Conservation (phyloP, 352 stramenopile genomes). For the Thalassiosira ordinaria region DNA sequence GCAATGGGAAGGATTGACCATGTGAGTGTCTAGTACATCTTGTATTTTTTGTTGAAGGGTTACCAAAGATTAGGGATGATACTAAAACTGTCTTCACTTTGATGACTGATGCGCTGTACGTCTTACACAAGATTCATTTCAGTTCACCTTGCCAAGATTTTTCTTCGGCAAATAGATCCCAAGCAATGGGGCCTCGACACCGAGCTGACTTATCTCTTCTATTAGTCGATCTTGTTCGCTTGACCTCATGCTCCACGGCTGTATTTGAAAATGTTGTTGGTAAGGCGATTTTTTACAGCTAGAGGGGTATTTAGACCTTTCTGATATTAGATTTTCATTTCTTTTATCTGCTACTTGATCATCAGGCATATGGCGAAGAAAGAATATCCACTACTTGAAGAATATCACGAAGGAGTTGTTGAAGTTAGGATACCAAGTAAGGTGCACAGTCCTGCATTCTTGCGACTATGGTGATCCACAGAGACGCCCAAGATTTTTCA, state of each 20-base stretch:
- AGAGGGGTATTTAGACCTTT: not conserved
- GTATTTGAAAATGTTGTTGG: conserved; percentile 64
- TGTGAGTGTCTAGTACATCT: no score
- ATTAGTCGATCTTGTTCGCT: conserved; percentile 42
- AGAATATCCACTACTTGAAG: conserved; percentile 41
- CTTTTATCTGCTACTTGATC: not conserved
- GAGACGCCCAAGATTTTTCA: conserved; percentile 45
- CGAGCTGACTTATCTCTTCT: conserved; percentile 46
- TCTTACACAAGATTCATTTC: conserved; percentile 24
- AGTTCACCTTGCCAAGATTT: conserved; percentile 47
- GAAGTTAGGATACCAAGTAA: conserved; percentile 54
- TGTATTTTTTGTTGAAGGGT: no score
- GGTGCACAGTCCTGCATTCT: conserved; percentile 23
- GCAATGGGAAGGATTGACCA: conserved; percentile 47
- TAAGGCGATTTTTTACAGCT: conserved; percentile 1
- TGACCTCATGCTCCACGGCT: conserved; percentile 39
- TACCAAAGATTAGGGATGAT: no score
- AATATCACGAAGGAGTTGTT: conserved; percentile 44
- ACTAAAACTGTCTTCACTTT: no score
- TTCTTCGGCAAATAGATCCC: conserved; percentile 47
- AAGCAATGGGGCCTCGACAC: conserved; percentile 23
- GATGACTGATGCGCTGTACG: no score
- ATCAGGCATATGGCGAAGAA: conserved; percentile 5
- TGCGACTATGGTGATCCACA: conserved; percentile 63
- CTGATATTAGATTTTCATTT: not conserved